Conservation (phyloP, 192 early-diverging fungal species). For the Pilobolus umbonatus region DNA sequence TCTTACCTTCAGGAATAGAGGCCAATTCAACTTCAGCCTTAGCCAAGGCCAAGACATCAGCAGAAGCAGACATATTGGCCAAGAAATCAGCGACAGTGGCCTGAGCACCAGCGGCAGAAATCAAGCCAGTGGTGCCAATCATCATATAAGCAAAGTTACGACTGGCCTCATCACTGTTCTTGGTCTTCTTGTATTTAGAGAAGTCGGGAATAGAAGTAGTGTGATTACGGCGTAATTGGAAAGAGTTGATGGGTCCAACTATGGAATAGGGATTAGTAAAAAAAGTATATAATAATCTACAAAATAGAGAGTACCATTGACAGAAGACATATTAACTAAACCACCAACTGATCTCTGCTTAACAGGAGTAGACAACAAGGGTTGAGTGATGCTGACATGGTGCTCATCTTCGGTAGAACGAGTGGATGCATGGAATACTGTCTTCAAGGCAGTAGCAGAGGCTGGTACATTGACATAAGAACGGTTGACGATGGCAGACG, state of each 20-base stretch:
- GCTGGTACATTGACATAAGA: conserved; percentile 3
- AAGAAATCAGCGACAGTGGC: conserved; percentile 83
- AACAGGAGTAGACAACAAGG: conserved; percentile 10
- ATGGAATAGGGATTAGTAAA: not conserved
- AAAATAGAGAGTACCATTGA: conserved; percentile 36
- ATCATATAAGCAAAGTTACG: conserved; percentile 89
- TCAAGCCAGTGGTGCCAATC: conserved; percentile 84
- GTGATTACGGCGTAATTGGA: conserved; percentile 41
- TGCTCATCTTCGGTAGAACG: conserved; percentile 34
- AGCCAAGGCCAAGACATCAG: conserved; percentile 95
- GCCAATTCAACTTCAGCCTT: conserved; percentile 94
- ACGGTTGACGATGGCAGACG: conserved; percentile 8
- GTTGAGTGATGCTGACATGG: conserved; percentile 10
- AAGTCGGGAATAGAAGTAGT: conserved; percentile 67
- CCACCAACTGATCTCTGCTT: conserved; percentile 32
- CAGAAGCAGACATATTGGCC: conserved; percentile 89
- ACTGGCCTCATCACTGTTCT: conserved; percentile 56
- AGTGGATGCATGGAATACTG: conserved; percentile 38
- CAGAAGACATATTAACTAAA: conserved; percentile 35
- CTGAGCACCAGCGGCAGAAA: conserved; percentile 83
- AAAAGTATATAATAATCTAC: not conserved
- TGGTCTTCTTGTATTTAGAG: conserved; percentile 66
- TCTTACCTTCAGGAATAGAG: conserved; percentile 94
- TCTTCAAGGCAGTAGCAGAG: conserved; percentile 31
- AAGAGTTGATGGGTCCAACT: conserved; percentile 25